Evolutionary conservation across 2,329 filamentous ascomycete genomes (phyloP).

Genomic region (Penicillium sp.): DNA sequence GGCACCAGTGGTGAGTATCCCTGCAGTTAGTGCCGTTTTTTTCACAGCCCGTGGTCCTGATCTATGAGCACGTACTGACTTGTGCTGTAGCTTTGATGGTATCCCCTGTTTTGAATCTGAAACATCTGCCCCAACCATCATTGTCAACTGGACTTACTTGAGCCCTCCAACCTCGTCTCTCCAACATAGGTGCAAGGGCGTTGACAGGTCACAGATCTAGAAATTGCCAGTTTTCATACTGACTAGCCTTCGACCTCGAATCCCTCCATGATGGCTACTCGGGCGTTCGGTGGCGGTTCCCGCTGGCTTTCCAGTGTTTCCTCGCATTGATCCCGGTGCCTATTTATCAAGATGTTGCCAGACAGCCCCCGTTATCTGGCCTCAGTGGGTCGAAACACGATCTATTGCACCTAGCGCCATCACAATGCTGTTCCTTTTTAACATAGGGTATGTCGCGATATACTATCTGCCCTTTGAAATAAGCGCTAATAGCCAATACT

Average conservation of each 20-base stretch:
- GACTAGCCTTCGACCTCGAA: constrained; percentile 35
- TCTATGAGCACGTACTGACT: constrained; percentile 5
- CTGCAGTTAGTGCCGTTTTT: too few relatives aligned
- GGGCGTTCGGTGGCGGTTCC: constrained; percentile 34
- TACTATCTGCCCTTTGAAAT: not conserved
- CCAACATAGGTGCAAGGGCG: too few relatives aligned
- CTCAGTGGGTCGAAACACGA: constrained; percentile 42
- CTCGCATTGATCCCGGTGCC: too few relatives aligned
- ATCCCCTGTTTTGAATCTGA: constrained; percentile 51
- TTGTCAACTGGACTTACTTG: constrained; percentile 46
- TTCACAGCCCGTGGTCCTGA: not conserved
- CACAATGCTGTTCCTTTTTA: constrained; percentile 46
- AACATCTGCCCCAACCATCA: constrained; percentile 45
- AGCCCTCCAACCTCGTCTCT: constrained; percentile 1
- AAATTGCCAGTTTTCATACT: constrained; percentile 42
- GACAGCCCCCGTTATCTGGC: constrained; percentile 34
- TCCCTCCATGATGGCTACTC: constrained; percentile 31
- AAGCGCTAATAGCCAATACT: not conserved
- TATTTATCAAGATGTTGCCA: constrained; percentile 32
- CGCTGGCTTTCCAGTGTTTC: constrained; percentile 35
- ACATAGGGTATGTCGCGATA: constrained; percentile 19
- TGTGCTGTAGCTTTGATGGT: constrained; percentile 38
- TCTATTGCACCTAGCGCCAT: constrained; percentile 48
- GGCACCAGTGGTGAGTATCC: constrained; percentile 45
- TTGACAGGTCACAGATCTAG: constrained; percentile 36